Evolutionary conservation across 768 basidiomycete species (phyloP).

Genomic region (Leccinum aurantiacum): DNA sequence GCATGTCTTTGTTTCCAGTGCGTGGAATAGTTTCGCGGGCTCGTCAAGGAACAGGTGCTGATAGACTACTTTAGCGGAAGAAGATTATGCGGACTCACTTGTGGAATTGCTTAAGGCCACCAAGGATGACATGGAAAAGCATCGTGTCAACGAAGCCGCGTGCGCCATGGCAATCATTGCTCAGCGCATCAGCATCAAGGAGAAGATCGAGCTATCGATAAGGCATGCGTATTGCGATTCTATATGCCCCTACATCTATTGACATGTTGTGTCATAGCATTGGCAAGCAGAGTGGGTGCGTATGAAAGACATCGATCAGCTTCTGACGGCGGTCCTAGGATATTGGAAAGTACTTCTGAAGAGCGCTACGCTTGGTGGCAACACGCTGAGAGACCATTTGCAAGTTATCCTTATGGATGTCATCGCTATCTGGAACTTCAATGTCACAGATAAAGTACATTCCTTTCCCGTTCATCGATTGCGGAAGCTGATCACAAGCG

Average conservation of each 20-base stretch:
- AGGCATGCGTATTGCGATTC: neutral
- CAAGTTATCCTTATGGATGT: neutral
- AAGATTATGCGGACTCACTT: neutral
- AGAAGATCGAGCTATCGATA: neutral
- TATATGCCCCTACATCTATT: neutral
- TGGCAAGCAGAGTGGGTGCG: neutral
- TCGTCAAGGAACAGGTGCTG: neutral
- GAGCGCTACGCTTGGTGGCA: neutral
- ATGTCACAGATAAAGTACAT: neutral
- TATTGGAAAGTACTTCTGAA: neutral
- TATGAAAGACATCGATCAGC: neutral
- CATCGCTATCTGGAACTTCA: neutral
- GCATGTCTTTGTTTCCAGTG: neutral
- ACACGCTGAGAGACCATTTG: neutral
- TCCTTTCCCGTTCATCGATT: neutral
- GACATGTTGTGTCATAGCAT: neutral
- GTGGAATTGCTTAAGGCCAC: neutral
- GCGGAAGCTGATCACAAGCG: neutral
- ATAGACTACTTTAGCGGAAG: neutral
- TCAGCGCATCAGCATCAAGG: neutral
- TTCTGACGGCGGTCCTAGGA: neutral
- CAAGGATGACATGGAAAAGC: neutral
- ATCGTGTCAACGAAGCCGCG: neutral
- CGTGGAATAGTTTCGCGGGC: neutral
- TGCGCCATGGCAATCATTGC: neutral